Evolutionary conservation across 768 basidiomycete species (phyloP).

Genomic region (Cystofilobasidium ferigula): DNA sequence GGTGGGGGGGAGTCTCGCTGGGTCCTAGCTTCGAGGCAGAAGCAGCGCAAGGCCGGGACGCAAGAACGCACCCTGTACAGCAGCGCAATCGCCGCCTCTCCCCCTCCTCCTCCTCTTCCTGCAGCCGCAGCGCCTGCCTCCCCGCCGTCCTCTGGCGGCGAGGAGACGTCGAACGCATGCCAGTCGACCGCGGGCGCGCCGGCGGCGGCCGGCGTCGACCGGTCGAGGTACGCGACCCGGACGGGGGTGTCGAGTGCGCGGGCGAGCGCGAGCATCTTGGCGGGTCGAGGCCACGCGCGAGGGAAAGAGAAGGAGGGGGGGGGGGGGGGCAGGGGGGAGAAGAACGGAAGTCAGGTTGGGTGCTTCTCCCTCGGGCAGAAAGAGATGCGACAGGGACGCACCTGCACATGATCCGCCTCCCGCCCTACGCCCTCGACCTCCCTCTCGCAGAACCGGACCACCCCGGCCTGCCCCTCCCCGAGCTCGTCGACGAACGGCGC

Average conservation of each 20-base stretch:
- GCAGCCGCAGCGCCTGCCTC: too few relatives aligned
- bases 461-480: not conserved
- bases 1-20: too few relatives aligned
- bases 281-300: not conserved
- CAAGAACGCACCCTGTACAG: too few relatives aligned
- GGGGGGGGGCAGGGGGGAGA: not conserved
- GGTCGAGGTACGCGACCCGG: not conserved
- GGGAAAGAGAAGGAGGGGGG: not conserved
- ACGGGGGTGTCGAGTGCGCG: not conserved
- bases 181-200: too few relatives aligned
- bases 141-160: too few relatives aligned
- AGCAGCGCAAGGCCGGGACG: too few relatives aligned
- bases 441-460: not conserved
- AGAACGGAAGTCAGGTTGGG: not conserved
- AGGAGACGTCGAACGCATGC: too few relatives aligned
- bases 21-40: too few relatives aligned
- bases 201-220: too few relatives aligned
- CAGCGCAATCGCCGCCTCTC: too few relatives aligned
- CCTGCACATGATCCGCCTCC: conserved; percentile 3
- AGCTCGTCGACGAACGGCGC: not conserved
- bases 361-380: too few relatives aligned
- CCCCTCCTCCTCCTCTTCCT: too few relatives aligned
- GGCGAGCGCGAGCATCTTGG: not conserved
- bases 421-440: not conserved
- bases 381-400: not conserved